Evolutionary conservation across 805 yeast genomes (phyloP), one percentile per base, ranked within the genome.

Genomic region (Yarrowia sp.): DNA sequence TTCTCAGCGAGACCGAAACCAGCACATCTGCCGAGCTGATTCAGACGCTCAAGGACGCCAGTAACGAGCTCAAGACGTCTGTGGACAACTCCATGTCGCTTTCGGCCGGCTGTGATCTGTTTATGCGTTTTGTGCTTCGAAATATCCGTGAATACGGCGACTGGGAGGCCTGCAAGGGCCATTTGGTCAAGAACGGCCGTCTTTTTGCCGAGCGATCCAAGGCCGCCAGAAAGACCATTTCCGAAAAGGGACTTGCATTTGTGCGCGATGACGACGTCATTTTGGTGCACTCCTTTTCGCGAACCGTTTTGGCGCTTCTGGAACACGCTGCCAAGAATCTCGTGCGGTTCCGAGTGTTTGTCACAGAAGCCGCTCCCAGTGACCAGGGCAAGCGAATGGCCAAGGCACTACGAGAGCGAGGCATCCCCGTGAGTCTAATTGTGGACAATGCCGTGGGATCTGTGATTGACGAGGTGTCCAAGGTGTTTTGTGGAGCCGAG

Each of bases 101-200:
- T 68, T 87, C 95, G 42, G 99, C 99, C 0, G 99, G 99, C 20
- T 95, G 99, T 81, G 99, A 95, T 77, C 84, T 95, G 73, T 95
- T 95, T 78, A 90, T 92, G 85, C 82, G 99, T 71, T 95, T 95
- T 74, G 98, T 95, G 8, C 83, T 92, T 71, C 84, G 97, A 77
- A 93, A 94, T 79, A 93, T 93, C 79, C 80, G 92, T 42, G 90
- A 87, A 71, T 79, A 85, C 72, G 87, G 92, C 58, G 98, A 95
- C 77, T 95, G 98, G 96, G 99, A 95, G 74, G 87, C 95, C 15
- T 92, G 97, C 77, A 87, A 88, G 72, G 86, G 84, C 71, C 96
- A 92, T 76, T 81, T 95, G 71, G 97, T 93, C 30, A 96, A 90
- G 74, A 95, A 95, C 78, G 99, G 99, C 5, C 91, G 92, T 74